Conservation (phyloP, 441 rosid genomes). For the Gossypium davidsonii region DNA sequence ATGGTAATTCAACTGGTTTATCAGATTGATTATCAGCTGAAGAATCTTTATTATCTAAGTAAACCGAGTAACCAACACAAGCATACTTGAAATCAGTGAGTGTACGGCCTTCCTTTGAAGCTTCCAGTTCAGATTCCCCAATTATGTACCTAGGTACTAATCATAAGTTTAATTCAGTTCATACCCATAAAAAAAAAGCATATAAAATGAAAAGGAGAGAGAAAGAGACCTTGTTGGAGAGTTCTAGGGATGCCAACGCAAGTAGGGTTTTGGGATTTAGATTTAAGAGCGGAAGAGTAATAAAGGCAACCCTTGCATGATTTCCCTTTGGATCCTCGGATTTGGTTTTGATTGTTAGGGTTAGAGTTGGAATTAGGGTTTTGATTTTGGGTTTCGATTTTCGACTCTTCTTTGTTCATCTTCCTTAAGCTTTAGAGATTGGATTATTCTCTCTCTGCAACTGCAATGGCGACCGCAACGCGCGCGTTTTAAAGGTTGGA, state of each 20-base stretch:
- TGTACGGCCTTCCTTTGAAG: constrained; percentile 31
- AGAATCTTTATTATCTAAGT: constrained; percentile 26
- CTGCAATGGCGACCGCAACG: not conserved
- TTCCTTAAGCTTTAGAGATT: not conserved
- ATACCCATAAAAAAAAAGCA: not conserved
- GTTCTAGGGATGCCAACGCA: constrained; percentile 39
- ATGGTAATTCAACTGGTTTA: constrained; percentile 31
- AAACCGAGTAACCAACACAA: constrained; percentile 41
- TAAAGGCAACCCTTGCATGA: constrained; percentile 44
- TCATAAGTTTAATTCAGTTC: constrained; percentile 19
- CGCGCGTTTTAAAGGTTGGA: not conserved
- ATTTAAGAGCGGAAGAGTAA: constrained; percentile 29
- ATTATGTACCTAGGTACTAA: constrained; percentile 31
- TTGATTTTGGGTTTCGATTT: not conserved
- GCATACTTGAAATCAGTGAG: constrained; percentile 34
- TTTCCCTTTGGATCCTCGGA: constrained; percentile 23
- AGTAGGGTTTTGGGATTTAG: constrained; percentile 30
- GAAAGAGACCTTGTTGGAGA: constrained; percentile 32
- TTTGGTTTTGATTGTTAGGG: not conserved
- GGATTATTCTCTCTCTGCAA: not conserved
- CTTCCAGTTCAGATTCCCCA: constrained; percentile 32
- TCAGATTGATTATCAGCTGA: constrained; percentile 18
- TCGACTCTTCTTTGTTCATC: constrained; percentile 11
- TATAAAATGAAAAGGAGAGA: not conserved
- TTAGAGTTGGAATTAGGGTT: constrained; percentile 13